Percentiles rank a stretch among this genome's conserved stretches.
Evolutionary conservation across 2,329 filamentous ascomycete species (phyloP).

Genomic region (Ilyonectria sp.): DNA sequence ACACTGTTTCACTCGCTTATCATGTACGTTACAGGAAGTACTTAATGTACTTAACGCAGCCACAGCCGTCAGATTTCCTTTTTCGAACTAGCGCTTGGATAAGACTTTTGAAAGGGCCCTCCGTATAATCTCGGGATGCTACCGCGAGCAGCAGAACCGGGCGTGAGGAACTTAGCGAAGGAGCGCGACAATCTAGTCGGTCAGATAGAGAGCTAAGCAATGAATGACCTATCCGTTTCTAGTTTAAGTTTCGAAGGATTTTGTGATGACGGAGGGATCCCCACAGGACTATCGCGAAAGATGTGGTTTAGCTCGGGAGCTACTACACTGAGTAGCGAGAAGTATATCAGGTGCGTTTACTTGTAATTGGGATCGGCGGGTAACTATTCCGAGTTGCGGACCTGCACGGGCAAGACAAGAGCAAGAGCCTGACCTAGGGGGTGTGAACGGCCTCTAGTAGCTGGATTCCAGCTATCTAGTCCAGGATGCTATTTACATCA

Average conservation of each 20-base stretch:
- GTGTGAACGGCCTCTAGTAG: too few species aligned
- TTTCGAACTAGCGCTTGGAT: too few species aligned
- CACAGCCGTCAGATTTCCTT: too few species aligned
- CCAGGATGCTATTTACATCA: too few species aligned
- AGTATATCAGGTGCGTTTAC: background rate
- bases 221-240: background rate
- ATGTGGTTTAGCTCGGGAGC: background rate
- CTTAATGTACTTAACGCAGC: too few species aligned
- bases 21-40: too few species aligned
- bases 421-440: background rate
- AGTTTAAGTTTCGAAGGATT: conserved; percentile 5
- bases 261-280: background rate
- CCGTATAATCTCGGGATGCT: background rate
- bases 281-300: background rate
- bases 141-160: background rate
- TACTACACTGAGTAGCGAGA: background rate
- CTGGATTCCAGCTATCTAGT: too few species aligned
- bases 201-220: background rate
- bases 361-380: conserved; percentile 1
- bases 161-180: background rate
- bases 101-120: too few species aligned
- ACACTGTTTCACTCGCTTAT: too few species aligned
- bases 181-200: conserved; percentile 1
- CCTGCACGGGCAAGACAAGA: background rate
- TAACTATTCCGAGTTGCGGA: conserved; percentile 1